Conservation (phyloP, 495 filamentous ascomycete species). For the Penicillium angulare region DNA sequence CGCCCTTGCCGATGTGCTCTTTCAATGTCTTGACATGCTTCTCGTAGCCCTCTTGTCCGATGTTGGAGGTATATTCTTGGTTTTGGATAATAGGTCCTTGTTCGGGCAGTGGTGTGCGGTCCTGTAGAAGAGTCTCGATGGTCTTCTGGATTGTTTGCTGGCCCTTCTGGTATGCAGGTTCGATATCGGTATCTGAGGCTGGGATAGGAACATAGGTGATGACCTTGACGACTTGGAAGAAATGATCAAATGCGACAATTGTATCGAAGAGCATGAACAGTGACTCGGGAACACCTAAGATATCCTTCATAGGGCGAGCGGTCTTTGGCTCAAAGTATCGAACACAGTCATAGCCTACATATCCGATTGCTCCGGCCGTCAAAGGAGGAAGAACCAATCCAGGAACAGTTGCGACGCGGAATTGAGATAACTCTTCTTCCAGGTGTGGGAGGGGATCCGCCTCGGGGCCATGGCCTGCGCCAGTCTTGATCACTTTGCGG, state of each 20-base stretch:
- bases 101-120: slow-evolving; percentile 73
- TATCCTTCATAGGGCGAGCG: slow-evolving; percentile 78
- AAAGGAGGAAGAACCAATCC: slow-evolving; percentile 77
- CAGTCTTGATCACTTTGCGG: slow-evolving; percentile 81
- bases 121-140: slow-evolving; percentile 64
- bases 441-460: slow-evolving; percentile 79
- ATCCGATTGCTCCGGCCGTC: slow-evolving; percentile 90
- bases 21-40: slow-evolving; percentile 77
- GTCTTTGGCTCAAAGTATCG: slow-evolving; percentile 97
- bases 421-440: slow-evolving; percentile 72
- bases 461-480: slow-evolving; percentile 78
- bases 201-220: slow-evolving; percentile 75
- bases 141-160: slow-evolving; percentile 59
- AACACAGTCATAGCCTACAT: slow-evolving; percentile 96
- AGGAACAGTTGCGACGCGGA: slow-evolving; percentile 76
- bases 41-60: slow-evolving; percentile 86
- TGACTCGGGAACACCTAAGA: slow-evolving; percentile 83
- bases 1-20: slow-evolving; percentile 80
- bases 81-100: slow-evolving; percentile 68
- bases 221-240: slow-evolving; percentile 87
- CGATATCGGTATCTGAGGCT: slow-evolving; percentile 48
- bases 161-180: slow-evolving; percentile 63
- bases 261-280: slow-evolving; percentile 98
- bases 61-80: slow-evolving; percentile 88
- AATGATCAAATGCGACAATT: slow-evolving; percentile 91